Evolutionary conservation across 2,329 filamentous ascomycete genomes (phyloP).

Genomic region (Aspergillus neotritici): DNA sequence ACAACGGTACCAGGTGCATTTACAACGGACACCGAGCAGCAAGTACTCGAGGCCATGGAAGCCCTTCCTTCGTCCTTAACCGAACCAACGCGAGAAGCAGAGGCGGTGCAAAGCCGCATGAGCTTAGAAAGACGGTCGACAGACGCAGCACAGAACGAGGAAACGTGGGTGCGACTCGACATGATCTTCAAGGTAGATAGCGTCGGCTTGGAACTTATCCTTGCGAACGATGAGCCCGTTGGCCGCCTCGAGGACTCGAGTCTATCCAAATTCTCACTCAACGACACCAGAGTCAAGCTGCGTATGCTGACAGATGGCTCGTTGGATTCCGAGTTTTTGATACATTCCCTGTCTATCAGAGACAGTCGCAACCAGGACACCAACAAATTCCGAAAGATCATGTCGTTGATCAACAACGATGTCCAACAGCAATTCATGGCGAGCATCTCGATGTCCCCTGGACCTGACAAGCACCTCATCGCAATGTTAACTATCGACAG

Average conservation of each 20-base stretch:
- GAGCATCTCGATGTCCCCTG: conserved; percentile 85
- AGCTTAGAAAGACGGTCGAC: conserved; percentile 54
- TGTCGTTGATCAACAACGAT: conserved; percentile 91
- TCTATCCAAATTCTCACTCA: conserved; percentile 87
- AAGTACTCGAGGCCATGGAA: conserved; percentile 66
- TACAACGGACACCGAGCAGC: conserved; percentile 63
- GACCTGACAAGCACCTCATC: conserved; percentile 73
- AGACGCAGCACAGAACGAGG: conserved; percentile 62
- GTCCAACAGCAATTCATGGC: conserved; percentile 97
- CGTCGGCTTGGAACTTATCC: conserved; percentile 80
- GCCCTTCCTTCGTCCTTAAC: conserved; percentile 59
- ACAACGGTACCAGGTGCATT: conserved; percentile 85
- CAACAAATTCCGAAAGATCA: conserved; percentile 96
- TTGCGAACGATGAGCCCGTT: conserved; percentile 71
- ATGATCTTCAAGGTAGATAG: conserved; percentile 84
- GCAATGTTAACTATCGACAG: conserved; percentile 92
- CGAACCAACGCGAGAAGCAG: conserved; percentile 44
- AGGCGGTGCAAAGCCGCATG: conserved; percentile 47
- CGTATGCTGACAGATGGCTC: conserved; percentile 89
- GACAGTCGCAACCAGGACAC: conserved; percentile 84
- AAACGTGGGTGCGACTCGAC: conserved; percentile 89
- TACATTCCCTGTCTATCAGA: conserved; percentile 89
- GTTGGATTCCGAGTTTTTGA: conserved; percentile 84
- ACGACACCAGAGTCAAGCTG: conserved; percentile 85
- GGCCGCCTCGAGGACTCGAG: conserved; percentile 72